Conservation (phyloP, 2,329 filamentous ascomycete species). For the Penicillium sp. region DNA sequence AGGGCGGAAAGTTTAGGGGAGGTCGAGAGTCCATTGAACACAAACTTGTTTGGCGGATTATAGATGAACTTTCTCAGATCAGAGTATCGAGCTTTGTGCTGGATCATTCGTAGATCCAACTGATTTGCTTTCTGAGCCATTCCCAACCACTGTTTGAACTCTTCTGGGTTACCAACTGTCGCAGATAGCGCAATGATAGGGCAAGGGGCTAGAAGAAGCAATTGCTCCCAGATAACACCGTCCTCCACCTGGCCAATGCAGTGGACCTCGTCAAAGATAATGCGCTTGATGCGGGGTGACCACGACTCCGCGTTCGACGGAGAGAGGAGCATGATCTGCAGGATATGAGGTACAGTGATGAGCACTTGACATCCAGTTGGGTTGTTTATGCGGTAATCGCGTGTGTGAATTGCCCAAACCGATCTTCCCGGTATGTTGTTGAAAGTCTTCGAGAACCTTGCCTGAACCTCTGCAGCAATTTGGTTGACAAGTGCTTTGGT, state of each 20-base stretch:
- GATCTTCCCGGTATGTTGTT: slow-evolving; percentile 50
- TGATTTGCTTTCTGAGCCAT: slow-evolving; percentile 62
- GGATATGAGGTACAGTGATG: slow-evolving; percentile 72
- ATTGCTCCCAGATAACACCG: slow-evolving; percentile 73
- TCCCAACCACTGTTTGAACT: slow-evolving; percentile 66
- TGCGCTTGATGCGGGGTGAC: slow-evolving; percentile 65
- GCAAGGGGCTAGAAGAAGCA: slow-evolving; percentile 69
- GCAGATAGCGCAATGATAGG: slow-evolving; percentile 76
- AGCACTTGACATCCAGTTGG: slow-evolving; percentile 68
- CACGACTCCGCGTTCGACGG: slow-evolving; percentile 64
- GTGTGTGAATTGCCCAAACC: slow-evolving; percentile 74
- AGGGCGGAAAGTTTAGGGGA: slow-evolving; percentile 27
- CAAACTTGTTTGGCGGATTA: slow-evolving; percentile 45
- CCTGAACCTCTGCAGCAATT: slow-evolving; percentile 74
- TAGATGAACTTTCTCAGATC: slow-evolving; percentile 75
- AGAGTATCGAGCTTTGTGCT: slow-evolving; percentile 67
- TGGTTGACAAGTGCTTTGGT: slow-evolving; percentile 82
- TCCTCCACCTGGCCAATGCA: slow-evolving; percentile 74
- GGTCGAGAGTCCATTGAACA: slow-evolving; percentile 56
- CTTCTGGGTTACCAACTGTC: slow-evolving; percentile 70
- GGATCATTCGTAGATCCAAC: slow-evolving; percentile 62
- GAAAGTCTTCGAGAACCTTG: slow-evolving; percentile 63
- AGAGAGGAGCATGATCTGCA: slow-evolving; percentile 72
- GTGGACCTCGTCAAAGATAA: slow-evolving; percentile 81
- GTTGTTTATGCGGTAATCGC: slow-evolving; percentile 72